Conservation (phyloP, 2,329 filamentous ascomycete species). For the Biscogniauxia marginata region DNA sequence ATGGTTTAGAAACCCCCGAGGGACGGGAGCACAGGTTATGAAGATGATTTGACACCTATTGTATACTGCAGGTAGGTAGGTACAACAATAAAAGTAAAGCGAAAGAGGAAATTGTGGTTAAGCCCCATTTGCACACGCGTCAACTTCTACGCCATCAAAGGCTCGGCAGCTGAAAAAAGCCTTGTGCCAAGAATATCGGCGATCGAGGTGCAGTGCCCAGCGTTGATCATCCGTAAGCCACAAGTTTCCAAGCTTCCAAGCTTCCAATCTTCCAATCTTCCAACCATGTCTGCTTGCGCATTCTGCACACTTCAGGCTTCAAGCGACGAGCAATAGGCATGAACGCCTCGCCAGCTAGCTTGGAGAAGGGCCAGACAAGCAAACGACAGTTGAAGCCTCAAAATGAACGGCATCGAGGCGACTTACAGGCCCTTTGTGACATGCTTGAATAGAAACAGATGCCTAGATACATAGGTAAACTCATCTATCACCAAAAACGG, state of each 20-base stretch:
- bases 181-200: neutral
- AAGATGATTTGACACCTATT: neutral
- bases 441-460: slow-evolving; percentile 22
- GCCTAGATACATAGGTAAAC: slow-evolving; percentile 15
- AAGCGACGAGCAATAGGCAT: neutral
- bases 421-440: slow-evolving; percentile 16
- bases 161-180: neutral
- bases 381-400: neutral
- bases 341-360: neutral
- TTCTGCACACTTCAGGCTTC: too few species aligned
- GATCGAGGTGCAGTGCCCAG: neutral
- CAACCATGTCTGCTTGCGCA: too few species aligned
- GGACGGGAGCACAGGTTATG: neutral
- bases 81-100: neutral
- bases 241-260: neutral
- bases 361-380: neutral
- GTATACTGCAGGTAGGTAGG: too few species aligned
- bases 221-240: neutral
- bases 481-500: slow-evolving; percentile 13
- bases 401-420: slow-evolving; percentile 15
- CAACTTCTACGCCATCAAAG: neutral
- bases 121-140: neutral
- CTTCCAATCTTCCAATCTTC: too few species aligned
- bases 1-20: neutral
- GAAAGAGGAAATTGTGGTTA: neutral